Evolutionary conservation across 2,329 filamentous ascomycete genomes (phyloP).

Genomic region (Trichoderma atroviride): DNA sequence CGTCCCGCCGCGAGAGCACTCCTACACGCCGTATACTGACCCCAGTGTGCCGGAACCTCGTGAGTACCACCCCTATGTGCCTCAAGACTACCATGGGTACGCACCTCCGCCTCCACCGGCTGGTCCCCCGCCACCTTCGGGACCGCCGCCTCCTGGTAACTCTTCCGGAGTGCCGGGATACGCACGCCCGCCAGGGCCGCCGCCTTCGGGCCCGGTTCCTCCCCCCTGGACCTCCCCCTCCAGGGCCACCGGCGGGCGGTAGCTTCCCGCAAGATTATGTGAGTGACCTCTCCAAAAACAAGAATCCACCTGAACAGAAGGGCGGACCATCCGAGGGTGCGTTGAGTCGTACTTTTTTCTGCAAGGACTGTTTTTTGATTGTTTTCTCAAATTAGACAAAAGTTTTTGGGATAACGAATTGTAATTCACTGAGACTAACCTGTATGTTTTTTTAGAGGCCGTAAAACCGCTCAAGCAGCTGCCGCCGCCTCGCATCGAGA

Average conservation of each 20-base stretch:
- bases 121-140: constrained; percentile 31
- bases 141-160: constrained; percentile 19
- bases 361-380: constrained; percentile 10
- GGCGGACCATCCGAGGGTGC: constrained; percentile 43
- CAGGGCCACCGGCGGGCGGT: constrained; percentile 39
- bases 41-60: constrained; percentile 35
- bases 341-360: constrained; percentile 38
- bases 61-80: constrained; percentile 47
- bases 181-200: constrained; percentile 35
- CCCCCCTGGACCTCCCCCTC: constrained; percentile 38
- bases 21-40: constrained; percentile 33
- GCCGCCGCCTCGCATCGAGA: constrained; percentile 21
- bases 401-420: background rate
- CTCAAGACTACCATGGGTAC: constrained; percentile 48
- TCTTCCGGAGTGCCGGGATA: constrained; percentile 16
- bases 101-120: constrained; percentile 45
- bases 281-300: constrained; percentile 44
- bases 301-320: constrained; percentile 28
- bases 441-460: constrained; percentile 33
- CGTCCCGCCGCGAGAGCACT: constrained; percentile 32
- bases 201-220: constrained; percentile 36
- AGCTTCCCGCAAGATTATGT: constrained; percentile 47
- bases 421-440: background rate
- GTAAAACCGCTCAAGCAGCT: constrained; percentile 31
- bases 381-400: background rate